Evolutionary conservation across 2,329 filamentous ascomycete genomes (phyloP), one percentile per base, ranked within the genome.

Genomic region (Calonectria hawksworthii): DNA sequence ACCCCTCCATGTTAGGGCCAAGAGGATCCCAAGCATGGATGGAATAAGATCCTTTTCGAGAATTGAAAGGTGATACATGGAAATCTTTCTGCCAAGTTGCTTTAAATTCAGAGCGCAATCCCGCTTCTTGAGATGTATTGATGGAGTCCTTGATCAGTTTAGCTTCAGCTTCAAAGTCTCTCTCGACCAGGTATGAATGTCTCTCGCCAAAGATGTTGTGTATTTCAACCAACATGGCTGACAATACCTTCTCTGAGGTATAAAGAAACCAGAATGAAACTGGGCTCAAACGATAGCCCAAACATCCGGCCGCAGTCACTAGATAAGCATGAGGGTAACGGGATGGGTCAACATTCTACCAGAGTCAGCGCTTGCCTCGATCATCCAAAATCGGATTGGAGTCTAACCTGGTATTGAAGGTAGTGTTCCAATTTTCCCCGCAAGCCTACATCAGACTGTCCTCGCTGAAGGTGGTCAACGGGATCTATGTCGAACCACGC

Each of bases 241-340:
- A 89, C 18, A 96, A 86, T 8, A 88, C 83, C 72, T 89, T 89
- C 11, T 90, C 83, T 0, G 84, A 77, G 16, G 92, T 89, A 82
- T 96, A 96, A 3, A 96, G 88, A 77, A 95, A 95, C 93, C 94
- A 96, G 79, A 96, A 94, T 0, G 93, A 95, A 3, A 94, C 92
- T 0, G 93, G 93, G 78, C 95, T 96, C 84, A 94, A 95, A 28
- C 91, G 90, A 80, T 94, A 94, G 4, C 93, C 92, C 8, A 94
- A 82, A 75, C 95, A 93, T 36, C 89, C 89, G 7, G 94, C 91
- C 4, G 93, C 93, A 2, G 94, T 96, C 28, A 95, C 87, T 5
- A 96, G 86, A 78, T 95, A 95, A 0, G 92, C 93, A 79, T 92
- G 88, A 14, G 92, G 90, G 84, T 94, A 96, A 59, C 88, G 85